phyloP scores from a whole-genome alignment of 1,139 yeast species.

The Scheffersomyces segobiensis region DNA sequence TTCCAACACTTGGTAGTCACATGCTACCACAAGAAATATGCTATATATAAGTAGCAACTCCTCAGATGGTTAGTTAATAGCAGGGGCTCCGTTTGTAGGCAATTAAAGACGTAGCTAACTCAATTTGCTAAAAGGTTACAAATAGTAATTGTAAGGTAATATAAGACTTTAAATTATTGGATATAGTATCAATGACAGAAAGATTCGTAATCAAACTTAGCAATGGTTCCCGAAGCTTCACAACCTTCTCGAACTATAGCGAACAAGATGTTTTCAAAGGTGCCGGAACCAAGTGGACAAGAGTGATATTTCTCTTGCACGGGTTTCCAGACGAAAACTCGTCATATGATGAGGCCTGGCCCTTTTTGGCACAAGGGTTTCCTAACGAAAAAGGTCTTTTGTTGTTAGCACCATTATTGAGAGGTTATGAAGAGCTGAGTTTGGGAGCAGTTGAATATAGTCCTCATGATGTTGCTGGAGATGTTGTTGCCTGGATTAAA shows the following conservation, averaged over 20 bases:
- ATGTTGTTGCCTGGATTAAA: conserved; percentile 37
- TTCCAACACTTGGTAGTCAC: background rate
- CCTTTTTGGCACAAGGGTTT: conserved; percentile 20
- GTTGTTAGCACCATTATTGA: conserved; percentile 37
- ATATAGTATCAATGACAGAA: background rate
- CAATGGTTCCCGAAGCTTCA: conserved; percentile 24
- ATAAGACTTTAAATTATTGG: too few relatives aligned
- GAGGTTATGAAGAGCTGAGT: conserved; percentile 44
- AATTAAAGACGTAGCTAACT: background rate
- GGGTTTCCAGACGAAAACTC: conserved; percentile 47
- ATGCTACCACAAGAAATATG: background rate
- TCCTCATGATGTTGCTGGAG: conserved; percentile 33
- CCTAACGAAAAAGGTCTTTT: conserved; percentile 20
- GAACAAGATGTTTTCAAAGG: conserved; percentile 17
- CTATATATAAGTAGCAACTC: background rate
- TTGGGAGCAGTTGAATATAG: conserved; percentile 31
- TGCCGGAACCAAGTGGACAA: conserved; percentile 18
- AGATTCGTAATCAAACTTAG: conserved; percentile 15
- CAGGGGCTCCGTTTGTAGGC: background rate
- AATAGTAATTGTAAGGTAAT: background rate
- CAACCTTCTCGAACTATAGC: conserved; percentile 25
- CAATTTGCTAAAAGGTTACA: background rate
- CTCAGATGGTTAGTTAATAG: background rate
- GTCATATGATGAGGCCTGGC: conserved; percentile 29
- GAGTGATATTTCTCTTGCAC: conserved; percentile 36